Conservation (phyloP, 768 basidiomycete genomes). For the Fistulinella prunicolor region DNA sequence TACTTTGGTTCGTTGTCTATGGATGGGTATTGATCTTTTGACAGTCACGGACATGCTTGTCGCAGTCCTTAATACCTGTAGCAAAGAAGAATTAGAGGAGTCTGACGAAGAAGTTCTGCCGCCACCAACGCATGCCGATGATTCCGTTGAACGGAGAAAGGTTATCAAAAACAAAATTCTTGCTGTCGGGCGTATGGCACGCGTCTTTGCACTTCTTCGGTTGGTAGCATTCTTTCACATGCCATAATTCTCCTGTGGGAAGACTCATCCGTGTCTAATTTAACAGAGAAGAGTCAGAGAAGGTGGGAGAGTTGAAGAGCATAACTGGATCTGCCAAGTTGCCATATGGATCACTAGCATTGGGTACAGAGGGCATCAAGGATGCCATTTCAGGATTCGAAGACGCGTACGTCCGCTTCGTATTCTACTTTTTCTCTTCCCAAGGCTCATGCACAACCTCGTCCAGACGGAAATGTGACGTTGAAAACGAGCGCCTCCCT, state of each 20-base stretch:
- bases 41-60: slow-evolving; percentile 97
- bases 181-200: slow-evolving; percentile 65
- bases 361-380: slow-evolving; percentile 70
- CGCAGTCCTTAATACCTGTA: slow-evolving; percentile 92
- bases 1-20: too few species aligned
- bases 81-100: slow-evolving; percentile 93
- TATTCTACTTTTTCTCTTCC: neutral
- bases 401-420: slow-evolving; percentile 51
- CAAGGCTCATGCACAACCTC: neutral
- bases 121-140: slow-evolving; percentile 27
- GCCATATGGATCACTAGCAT: slow-evolving; percentile 53
- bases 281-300: slow-evolving; percentile 63
- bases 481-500: slow-evolving; percentile 98
- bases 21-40: too few species aligned
- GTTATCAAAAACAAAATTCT: slow-evolving; percentile 74
- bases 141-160: slow-evolving; percentile 40
- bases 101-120: slow-evolving; percentile 47
- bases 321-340: slow-evolving; percentile 43
- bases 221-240: slow-evolving; percentile 26
- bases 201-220: slow-evolving; percentile 68
- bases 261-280: slow-evolving; percentile 1
- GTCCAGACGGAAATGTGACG: slow-evolving; percentile 90
- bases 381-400: slow-evolving; percentile 64
- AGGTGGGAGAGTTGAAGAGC: slow-evolving; percentile 68
- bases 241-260: too few species aligned